Base-by-base conservation (phyloP, 345 rosid species). In the Acer negundo region DNA sequence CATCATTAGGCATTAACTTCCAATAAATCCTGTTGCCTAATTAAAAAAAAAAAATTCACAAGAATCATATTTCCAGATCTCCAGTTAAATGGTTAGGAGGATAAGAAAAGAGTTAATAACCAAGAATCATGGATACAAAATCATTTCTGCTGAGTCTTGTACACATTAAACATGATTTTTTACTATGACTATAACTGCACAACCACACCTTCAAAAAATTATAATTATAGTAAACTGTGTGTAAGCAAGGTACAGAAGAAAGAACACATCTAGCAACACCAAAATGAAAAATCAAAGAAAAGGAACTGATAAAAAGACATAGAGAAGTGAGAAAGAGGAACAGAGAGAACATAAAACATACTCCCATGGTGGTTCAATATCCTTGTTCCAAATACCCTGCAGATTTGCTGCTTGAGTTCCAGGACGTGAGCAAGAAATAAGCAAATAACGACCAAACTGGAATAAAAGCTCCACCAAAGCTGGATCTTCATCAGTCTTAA, bases 361-460 rank as follows among this genome's bases (percentile, higher is more conserved):
- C 98, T 96, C 99, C 98, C 98, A 96, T 59, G 88, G 78, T 26
- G 98, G 99, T 62, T 82, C 85, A 77, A 88, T 62, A 85, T 91
- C 94, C 73, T 84, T 89, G 88, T 86, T 96, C 99, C 99, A 96
- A 81, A 96, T 90, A 56, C 99, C 99, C 78, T 94, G 97, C 80
- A 96, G 84, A 86, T 94, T 96, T 69, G 98, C 90, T 58, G 89
- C 98, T 77, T 90, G 99, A 75, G 97, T 90, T 86, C 99, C 97
- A 2, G 97, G 97, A 72, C 97, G 81, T 61, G 99, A 96, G 77
- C 86, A 92, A 79, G 99, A 89, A 80, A 96, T 92, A 64, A 96
- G 94, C 82, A 96, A 84, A 86, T 91, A 94, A 40, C 98, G 80
- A 71, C 97, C 97, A 76, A 78, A 96, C 56, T 94, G 99, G 85